Percentiles rank a stretch among this genome's conserved stretches.
phyloP scores from a whole-genome alignment of 768 basidiomycete species.

The Mycena vulgaris region DNA sequence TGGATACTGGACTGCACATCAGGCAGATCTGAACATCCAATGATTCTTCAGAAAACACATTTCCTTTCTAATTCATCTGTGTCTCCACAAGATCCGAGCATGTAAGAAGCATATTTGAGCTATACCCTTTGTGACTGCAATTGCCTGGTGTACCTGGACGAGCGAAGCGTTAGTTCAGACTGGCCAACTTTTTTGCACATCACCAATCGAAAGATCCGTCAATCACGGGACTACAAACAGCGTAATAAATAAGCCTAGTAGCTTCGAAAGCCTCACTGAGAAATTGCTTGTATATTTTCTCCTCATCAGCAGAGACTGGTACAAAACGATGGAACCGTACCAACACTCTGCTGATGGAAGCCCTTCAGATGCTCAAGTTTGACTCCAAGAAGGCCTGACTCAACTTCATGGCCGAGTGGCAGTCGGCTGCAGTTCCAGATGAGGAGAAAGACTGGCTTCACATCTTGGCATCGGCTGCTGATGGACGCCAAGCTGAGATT shows the following conservation, averaged over 20 bases:
- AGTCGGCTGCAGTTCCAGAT: background rate
- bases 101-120: conserved; percentile 9
- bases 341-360: too few species aligned
- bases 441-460: conserved; percentile 3
- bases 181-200: conserved; percentile 8
- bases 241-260: conserved; percentile 15
- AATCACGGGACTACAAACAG: conserved; percentile 6
- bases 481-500: conserved; percentile 4
- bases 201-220: conserved; percentile 8
- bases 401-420: conserved; percentile 6
- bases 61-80: conserved; percentile 3
- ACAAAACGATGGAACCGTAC: too few species aligned
- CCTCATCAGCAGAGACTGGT: background rate
- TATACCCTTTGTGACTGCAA: conserved; percentile 3
- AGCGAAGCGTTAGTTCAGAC: conserved; percentile 6
- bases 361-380: background rate
- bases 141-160: conserved; percentile 5
- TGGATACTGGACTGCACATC: conserved; percentile 9
- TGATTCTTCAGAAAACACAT: conserved; percentile 3
- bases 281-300: too few species aligned
- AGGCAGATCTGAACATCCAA: background rate
- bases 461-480: conserved; percentile 6
- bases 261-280: too few species aligned
- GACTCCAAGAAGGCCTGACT: conserved; percentile 1
- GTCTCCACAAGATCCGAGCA: conserved; percentile 8